phyloP scores from a whole-genome alignment of 768 basidiomycete species.

The Pulveroboletus ravenelii region DNA sequence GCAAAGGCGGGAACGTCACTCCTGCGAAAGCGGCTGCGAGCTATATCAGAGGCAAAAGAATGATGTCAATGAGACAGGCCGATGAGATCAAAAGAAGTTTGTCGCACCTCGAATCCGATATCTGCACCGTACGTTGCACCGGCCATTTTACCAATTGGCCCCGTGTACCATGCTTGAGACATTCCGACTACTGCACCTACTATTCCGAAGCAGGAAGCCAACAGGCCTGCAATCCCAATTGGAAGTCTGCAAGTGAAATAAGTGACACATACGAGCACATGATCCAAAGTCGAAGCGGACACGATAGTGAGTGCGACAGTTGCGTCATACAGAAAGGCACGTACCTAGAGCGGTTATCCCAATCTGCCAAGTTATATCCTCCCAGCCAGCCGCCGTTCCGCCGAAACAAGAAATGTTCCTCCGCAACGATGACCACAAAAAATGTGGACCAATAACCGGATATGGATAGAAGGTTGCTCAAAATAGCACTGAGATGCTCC shows the following conservation, averaged over 20 bases:
- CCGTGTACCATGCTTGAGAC: constrained; percentile 51
- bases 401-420: constrained; percentile 46
- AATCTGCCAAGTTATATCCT: constrained; percentile 47
- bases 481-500: constrained; percentile 40
- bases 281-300: background rate
- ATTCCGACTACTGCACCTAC: constrained; percentile 49
- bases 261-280: no score
- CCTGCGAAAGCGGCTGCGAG: background rate
- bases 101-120: constrained; percentile 48
- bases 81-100: background rate
- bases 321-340: constrained; percentile 4
- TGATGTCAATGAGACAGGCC: background rate
- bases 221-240: constrained; percentile 43
- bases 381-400: constrained; percentile 35
- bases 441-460: constrained; percentile 46
- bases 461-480: constrained; percentile 40
- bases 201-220: constrained; percentile 44
- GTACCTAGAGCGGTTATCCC: constrained; percentile 38
- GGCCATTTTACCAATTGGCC: constrained; percentile 41
- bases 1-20: constrained; percentile 41
- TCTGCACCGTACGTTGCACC: constrained; percentile 43
- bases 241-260: constrained; percentile 35
- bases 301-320: background rate
- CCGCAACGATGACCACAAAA: constrained; percentile 41
- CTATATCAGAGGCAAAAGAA: background rate